Evolutionary conservation across 2,329 filamentous ascomycete genomes (phyloP).

Genomic region (Fusarium tricinctum): DNA sequence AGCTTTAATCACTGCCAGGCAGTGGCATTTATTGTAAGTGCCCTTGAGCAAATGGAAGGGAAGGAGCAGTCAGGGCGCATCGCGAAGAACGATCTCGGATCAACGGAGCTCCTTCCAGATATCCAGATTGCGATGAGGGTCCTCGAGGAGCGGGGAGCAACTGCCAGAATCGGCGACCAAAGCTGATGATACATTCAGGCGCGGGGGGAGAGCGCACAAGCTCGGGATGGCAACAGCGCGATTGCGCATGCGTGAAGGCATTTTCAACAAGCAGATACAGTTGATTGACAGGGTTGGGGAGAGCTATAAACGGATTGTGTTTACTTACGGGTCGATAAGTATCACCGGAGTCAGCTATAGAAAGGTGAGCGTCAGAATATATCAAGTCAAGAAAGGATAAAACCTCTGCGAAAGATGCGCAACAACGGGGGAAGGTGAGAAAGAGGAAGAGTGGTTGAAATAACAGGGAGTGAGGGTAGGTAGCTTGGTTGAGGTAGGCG

Average conservation of each 20-base stretch:
- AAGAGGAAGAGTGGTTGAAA: constrained; percentile 51
- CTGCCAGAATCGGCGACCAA: constrained; percentile 27
- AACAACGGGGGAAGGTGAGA: constrained; percentile 46
- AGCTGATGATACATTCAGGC: constrained; percentile 34
- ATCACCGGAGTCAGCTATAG: constrained; percentile 71
- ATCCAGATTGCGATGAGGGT: constrained; percentile 33
- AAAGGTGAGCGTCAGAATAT: constrained; percentile 56
- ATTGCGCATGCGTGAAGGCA: constrained; percentile 35
- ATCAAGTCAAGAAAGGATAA: constrained; percentile 44
- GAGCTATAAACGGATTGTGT: constrained; percentile 30
- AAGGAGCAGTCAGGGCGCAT: constrained; percentile 17
- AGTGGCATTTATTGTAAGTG: constrained; percentile 7
- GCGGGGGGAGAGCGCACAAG: constrained; percentile 45
- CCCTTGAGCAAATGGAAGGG: constrained; percentile 6
- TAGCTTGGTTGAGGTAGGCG: constrained; percentile 47
- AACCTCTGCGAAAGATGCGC: constrained; percentile 46
- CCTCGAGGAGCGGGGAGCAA: constrained; percentile 42
- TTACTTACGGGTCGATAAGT: constrained; percentile 72
- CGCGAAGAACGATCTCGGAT: constrained; percentile 42
- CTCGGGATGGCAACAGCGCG: constrained; percentile 26
- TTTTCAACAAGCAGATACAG: constrained; percentile 12
- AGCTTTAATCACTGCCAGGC: constrained; percentile 31
- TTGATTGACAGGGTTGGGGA: constrained; percentile 22
- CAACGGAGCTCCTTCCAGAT: constrained; percentile 41
- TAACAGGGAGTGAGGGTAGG: constrained; percentile 52